These are phyloP conservation scores for Schizonepeta tenuifolia DNA, from an alignment of 257 asterid species.

Conservation along the genomic window DNA sequence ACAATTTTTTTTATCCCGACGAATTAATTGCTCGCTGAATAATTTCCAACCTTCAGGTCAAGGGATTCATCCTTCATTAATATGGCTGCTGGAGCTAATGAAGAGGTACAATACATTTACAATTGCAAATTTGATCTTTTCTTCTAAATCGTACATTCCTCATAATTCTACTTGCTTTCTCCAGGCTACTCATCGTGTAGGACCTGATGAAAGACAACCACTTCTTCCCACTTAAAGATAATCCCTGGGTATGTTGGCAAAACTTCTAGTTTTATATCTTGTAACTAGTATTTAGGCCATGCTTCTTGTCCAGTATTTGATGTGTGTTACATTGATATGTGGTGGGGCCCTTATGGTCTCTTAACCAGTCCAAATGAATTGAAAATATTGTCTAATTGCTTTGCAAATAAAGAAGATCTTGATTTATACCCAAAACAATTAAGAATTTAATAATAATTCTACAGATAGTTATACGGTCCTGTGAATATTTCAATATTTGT, in stretches of 20 bases:
- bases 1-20: too few relatives aligned
- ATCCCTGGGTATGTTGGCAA: slow-evolving; percentile 38
- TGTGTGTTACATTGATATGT: too few relatives aligned
- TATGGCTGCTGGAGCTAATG: slow-evolving; percentile 90
- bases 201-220: slow-evolving; percentile 71
- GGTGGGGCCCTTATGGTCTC: too few relatives aligned
- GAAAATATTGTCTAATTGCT: too few relatives aligned
- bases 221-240: slow-evolving; percentile 67
- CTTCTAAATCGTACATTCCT: slow-evolving; percentile 5
- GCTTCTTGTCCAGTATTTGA: neutral
- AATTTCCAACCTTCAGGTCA: slow-evolving; percentile 50
- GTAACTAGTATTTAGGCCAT: slow-evolving; percentile 10
- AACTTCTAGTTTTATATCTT: slow-evolving; percentile 2
- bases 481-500: too few relatives aligned
- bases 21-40: neutral
- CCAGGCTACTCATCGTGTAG: slow-evolving; percentile 77
- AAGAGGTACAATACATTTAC: slow-evolving; percentile 57
- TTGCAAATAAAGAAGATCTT: too few relatives aligned
- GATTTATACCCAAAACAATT: too few relatives aligned
- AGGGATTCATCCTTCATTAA: slow-evolving; percentile 76
- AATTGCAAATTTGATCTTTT: slow-evolving; percentile 31
- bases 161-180: slow-evolving; percentile 28
- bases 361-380: too few relatives aligned
- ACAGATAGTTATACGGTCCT: too few relatives aligned
- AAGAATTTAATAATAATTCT: too few relatives aligned